Conservation (phyloP, 495 filamentous ascomycete genomes). For the Penicillium alfredii region DNA sequence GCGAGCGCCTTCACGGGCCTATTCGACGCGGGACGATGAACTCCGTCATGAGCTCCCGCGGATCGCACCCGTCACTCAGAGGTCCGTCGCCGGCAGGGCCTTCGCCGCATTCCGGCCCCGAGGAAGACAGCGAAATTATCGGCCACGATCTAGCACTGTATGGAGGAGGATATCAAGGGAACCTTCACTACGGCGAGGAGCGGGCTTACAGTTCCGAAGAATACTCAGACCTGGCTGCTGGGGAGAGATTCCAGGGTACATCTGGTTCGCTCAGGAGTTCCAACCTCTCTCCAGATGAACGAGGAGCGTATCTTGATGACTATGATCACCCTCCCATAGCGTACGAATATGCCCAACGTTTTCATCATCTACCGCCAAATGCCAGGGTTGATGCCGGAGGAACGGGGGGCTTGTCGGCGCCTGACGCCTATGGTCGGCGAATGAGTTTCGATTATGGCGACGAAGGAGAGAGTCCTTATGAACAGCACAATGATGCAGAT, state of each 20-base stretch:
- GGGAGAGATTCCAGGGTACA: conserved; percentile 10
- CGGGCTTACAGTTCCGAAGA: conserved; percentile 17
- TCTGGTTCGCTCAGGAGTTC: conserved; percentile 36
- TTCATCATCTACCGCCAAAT: conserved; percentile 47
- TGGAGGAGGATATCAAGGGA: conserved; percentile 68
- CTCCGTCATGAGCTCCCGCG: conserved; percentile 32
- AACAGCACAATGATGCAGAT: conserved; percentile 45
- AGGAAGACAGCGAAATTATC: conserved; percentile 60
- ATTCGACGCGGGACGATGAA: conserved; percentile 49
- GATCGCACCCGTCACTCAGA: conserved; percentile 17
- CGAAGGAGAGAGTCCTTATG: conserved; percentile 49
- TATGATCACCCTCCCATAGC: conserved; percentile 41
- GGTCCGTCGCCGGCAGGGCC: conserved; percentile 15
- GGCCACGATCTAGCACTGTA: conserved; percentile 67
- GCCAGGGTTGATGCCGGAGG: conserved; percentile 73
- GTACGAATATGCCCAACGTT: conserved; percentile 52
- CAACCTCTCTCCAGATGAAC: conserved; percentile 29
- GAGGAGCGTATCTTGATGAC: conserved; percentile 32
- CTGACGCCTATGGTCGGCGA: conserved; percentile 55
- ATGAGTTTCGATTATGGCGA: conserved; percentile 95
- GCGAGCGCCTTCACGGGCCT: conserved; percentile 35
- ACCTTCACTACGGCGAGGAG: conserved; percentile 67
- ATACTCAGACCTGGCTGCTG: conserved; percentile 11
- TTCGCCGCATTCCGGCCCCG: conserved; percentile 11
- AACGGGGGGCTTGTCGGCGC: conserved; percentile 77